Evolutionary conservation across 2,329 filamentous ascomycete genomes (phyloP), one percentile per base, ranked within the genome.

Genomic region (Aspergillus pseudoterreus): DNA sequence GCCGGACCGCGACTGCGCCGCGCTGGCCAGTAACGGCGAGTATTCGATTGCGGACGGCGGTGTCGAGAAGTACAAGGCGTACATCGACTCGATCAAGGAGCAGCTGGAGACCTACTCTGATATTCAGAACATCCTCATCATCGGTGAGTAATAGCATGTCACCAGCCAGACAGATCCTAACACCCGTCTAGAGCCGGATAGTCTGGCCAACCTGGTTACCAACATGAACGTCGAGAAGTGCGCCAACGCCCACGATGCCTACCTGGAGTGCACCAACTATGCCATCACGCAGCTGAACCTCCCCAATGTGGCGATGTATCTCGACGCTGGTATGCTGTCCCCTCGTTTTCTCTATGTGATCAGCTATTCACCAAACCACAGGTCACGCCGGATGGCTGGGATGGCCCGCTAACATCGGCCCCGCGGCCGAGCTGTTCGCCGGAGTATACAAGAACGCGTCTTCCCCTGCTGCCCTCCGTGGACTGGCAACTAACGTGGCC

Each of bases 341-440:
- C 10, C 10, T 4, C 10, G 6, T n/a, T 11, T 1, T 24, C 6
- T 33, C 9, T 27, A 24, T 11, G 21, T 8, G 2, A 39, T 24
- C 2, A 15, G 15, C 2, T 6, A 12, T n/a, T 45, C 24, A 48
- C 6, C 38, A 49, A 36, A 49, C 8, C 10, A 2, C 43, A 69
- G 66, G 67, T 33, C 82, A 86, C 65, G 82, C 78, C 22, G 82
- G 83, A 54, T 86, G 83, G 83, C 75, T 85, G 41, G 82, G 82
- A 61, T 85, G 82, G 82, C 65, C 77, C 15, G 82, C 79, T 54
- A 85, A 85, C 69, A 76, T 82, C 43, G 57, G 59, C 5, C 78
- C 78, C 5, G 76, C 78, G 2, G 78, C 79, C 9, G 59, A 72
- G 35, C 67, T 81, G 14, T 81, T 74, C 61, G 75, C 69, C 3